Conservation (phyloP, 176 grass and related monocot genomes). For the Oryza nivara region DNA sequence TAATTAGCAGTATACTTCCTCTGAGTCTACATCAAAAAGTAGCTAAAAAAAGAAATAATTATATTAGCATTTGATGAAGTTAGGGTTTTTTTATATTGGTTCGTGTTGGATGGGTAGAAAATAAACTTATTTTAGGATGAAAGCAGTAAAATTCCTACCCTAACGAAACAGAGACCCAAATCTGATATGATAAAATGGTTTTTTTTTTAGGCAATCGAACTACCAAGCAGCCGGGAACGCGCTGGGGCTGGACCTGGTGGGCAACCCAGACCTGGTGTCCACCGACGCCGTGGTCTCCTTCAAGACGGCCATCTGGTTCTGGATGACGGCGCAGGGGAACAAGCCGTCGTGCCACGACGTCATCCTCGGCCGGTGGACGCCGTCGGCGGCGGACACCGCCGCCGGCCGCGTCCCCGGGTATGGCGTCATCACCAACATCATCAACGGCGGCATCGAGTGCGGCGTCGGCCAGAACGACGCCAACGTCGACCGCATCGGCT, state of each 20-base stretch:
- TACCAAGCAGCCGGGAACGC: constrained; percentile 48
- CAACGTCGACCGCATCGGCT: constrained; percentile 49
- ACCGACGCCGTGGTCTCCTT: constrained; percentile 54
- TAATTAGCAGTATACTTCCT: no score
- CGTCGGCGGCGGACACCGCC: constrained; percentile 20
- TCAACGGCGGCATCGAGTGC: constrained; percentile 73
- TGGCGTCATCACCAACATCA: constrained; percentile 73
- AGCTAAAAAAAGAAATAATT: no score
- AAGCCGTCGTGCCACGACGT: constrained; percentile 68
- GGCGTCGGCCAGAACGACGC: not conserved
- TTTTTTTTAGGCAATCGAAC: constrained; percentile 47
- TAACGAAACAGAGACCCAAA: no score
- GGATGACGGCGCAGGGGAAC: constrained; percentile 54
- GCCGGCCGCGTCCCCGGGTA: constrained; percentile 48
- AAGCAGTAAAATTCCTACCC: no score
- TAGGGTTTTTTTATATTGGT: no score
- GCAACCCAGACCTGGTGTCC: constrained; percentile 57
- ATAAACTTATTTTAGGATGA: no score
- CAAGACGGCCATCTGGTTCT: constrained; percentile 69
- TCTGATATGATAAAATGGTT: not conserved
- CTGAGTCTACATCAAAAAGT: no score
- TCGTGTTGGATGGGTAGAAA: no score
- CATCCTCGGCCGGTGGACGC: constrained; percentile 43
- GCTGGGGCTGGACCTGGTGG: constrained; percentile 44
- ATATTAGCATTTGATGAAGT: no score